phyloP scores from a whole-genome alignment of 1,139 yeast species.

The Wickerhamomyces sp. region DNA sequence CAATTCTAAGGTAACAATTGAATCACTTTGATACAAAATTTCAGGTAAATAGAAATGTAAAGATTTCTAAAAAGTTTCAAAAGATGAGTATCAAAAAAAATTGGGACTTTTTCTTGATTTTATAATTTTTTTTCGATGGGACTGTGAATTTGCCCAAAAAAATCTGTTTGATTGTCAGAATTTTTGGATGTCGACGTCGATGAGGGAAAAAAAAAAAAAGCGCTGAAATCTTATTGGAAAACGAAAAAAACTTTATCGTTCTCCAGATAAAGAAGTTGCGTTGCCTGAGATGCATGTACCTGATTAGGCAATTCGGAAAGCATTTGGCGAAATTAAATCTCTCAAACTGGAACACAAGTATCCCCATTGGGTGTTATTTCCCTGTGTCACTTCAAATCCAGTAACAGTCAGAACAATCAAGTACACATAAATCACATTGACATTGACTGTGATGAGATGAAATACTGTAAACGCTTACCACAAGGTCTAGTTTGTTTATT shows the following conservation, averaged over 20 bases:
- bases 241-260: conserved; percentile 11
- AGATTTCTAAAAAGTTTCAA: background rate
- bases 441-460: no score
- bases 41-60: conserved; percentile 13
- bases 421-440: no score
- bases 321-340: background rate
- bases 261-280: conserved; percentile 1
- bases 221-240: conserved; percentile 9
- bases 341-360: background rate
- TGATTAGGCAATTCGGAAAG: background rate
- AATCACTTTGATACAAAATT: conserved; percentile 3
- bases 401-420: no score
- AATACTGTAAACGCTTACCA: no score
- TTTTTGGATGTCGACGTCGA: conserved; percentile 1
- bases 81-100: background rate
- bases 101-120: conserved; percentile 1
- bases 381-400: background rate
- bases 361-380: background rate
- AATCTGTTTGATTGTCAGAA: background rate
- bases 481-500: no score
- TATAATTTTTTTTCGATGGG: conserved; percentile 1
- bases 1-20: conserved; percentile 11
- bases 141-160: background rate
- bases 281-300: background rate
- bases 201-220: conserved; percentile 1